Conservation (phyloP, 768 basidiomycete genomes). For the Coprinopsis cinerea region DNA sequence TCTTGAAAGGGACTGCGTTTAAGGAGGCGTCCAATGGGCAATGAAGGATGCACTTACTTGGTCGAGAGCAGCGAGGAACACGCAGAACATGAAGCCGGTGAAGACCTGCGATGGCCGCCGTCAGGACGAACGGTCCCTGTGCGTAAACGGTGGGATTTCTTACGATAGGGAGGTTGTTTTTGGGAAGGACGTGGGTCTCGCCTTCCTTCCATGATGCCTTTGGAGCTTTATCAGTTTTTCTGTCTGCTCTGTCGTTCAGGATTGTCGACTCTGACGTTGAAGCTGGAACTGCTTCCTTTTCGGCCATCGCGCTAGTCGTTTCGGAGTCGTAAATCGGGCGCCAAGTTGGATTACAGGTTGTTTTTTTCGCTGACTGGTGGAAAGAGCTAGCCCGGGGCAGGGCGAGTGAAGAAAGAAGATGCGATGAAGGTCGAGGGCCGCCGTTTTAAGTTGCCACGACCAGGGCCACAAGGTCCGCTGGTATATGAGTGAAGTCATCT, state of each 20-base stretch:
- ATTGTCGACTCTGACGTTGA: not conserved
- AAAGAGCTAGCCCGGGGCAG: not conserved
- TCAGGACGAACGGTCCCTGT: not conserved
- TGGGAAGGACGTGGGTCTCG: conserved; percentile 52
- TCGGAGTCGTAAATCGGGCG: not conserved
- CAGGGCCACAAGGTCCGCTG: conserved; percentile 3
- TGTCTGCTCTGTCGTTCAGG: not conserved
- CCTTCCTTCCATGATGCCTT: conserved; percentile 50
- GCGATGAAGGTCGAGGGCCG: not conserved
- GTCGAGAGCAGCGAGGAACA: conserved; percentile 53
- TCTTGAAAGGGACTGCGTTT: conserved; percentile 26
- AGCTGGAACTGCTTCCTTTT: conserved; percentile 8
- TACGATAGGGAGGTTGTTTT: conserved; percentile 45
- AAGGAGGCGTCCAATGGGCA: not conserved
- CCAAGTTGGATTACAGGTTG: not conserved
- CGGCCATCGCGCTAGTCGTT: not conserved
- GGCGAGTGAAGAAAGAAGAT: not conserved
- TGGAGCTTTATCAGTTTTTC: conserved; percentile 16
- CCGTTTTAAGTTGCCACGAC: no score
- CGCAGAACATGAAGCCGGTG: conserved; percentile 36
- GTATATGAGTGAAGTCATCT: not conserved
- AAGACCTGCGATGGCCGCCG: conserved; percentile 32
- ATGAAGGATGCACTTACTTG: conserved; percentile 37
- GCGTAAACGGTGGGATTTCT: conserved; percentile 10
- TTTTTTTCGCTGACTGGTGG: not conserved